A percentile compares a stretch with the other conserved stretches of the same genome.
Conservation (phyloP, 2,329 filamentous ascomycete species). For the Alternaria sp. region DNA sequence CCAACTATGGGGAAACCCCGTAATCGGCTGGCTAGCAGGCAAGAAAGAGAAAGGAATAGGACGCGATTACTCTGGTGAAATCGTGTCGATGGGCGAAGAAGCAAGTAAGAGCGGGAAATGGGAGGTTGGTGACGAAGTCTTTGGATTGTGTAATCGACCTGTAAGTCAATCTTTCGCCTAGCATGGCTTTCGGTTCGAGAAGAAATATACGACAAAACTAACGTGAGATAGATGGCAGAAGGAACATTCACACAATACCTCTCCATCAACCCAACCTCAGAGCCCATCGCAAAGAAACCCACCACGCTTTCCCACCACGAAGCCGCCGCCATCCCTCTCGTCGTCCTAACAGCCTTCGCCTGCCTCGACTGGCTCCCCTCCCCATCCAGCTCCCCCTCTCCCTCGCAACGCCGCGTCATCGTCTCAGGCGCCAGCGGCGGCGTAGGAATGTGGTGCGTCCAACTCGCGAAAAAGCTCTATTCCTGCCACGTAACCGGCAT, state of each 20-base stretch:
- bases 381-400: neutral
- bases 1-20: constrained; percentile 43
- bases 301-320: constrained; percentile 20
- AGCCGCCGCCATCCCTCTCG: constrained; percentile 44
- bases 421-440: constrained; percentile 41
- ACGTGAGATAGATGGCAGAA: constrained; percentile 20
- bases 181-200: neutral
- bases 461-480: constrained; percentile 46
- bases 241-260: constrained; percentile 39
- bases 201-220: too few species aligned
- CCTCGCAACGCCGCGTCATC: constrained; percentile 26
- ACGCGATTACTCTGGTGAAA: constrained; percentile 53
- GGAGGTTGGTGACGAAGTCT: constrained; percentile 32
- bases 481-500: constrained; percentile 55
- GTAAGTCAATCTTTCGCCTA: neutral
- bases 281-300: constrained; percentile 36
- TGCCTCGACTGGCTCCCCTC: constrained; percentile 37
- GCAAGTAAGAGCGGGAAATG: constrained; percentile 22
- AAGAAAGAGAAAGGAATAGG: constrained; percentile 49
- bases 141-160: constrained; percentile 29
- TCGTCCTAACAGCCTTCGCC: constrained; percentile 48
- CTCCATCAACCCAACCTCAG: constrained; percentile 14
- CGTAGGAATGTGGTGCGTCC: constrained; percentile 45
- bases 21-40: constrained; percentile 36
- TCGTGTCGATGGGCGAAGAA: constrained; percentile 41